Evolutionary conservation across 2,329 filamentous ascomycete species (phyloP).

Genomic region (Stylonectria norvegica): DNA sequence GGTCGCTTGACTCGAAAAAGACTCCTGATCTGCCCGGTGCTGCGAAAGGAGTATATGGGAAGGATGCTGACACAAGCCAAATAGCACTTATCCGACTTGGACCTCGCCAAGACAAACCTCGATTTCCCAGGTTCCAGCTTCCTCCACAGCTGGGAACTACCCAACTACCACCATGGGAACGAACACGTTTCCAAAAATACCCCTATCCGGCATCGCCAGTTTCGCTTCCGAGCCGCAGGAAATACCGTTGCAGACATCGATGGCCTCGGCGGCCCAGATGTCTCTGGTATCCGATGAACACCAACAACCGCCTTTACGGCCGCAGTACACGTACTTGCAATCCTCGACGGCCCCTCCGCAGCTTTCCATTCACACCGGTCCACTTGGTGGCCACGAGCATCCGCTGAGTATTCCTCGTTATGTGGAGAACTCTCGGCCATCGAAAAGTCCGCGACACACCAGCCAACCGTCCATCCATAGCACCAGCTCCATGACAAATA

Average conservation of each 20-base stretch:
- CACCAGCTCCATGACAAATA: constrained; percentile 45
- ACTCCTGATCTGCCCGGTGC: too few species aligned
- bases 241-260: constrained; percentile 50
- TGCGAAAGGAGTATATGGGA: not conserved
- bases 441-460: constrained; percentile 54
- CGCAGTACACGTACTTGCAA: constrained; percentile 54
- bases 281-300: constrained; percentile 49
- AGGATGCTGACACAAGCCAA: constrained; percentile 25
- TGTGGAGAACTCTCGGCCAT: constrained; percentile 53
- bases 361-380: constrained; percentile 40
- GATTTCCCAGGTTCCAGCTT: constrained; percentile 48
- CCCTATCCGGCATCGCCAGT: constrained; percentile 45
- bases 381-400: constrained; percentile 39
- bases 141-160: constrained; percentile 45
- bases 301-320: constrained; percentile 45
- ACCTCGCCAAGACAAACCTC: constrained; percentile 43
- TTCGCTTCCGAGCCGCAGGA: constrained; percentile 53
- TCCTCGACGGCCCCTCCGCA: constrained; percentile 49
- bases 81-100: constrained; percentile 58
- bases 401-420: constrained; percentile 55
- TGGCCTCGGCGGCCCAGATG: constrained; percentile 51
- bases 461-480: constrained; percentile 54
- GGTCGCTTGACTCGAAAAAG: too few species aligned
- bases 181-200: constrained; percentile 53
- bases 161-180: constrained; percentile 49